These are phyloP conservation scores for Anthostomella pinea DNA, from an alignment of 2,329 filamentous ascomycete species.

Conservation along the genomic window DNA sequence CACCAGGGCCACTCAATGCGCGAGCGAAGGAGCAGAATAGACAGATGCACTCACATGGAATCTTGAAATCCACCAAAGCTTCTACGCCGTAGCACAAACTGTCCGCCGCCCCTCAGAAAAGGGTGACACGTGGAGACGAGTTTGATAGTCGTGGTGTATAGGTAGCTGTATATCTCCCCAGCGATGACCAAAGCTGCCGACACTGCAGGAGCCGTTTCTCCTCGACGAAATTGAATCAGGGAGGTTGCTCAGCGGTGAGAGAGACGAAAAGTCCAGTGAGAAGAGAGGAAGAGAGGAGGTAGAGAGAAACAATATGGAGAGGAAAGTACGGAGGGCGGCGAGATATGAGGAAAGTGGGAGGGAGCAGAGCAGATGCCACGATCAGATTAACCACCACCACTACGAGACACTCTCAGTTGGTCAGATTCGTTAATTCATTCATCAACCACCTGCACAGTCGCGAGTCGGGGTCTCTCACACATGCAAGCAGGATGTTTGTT, in stretches of 20 bases:
- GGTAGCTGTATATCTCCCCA: constrained; percentile 12
- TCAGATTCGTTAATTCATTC: constrained; percentile 4
- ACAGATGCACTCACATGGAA: constrained; percentile 16
- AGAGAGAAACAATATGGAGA: constrained; percentile 17
- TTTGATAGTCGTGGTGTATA: constrained; percentile 12
- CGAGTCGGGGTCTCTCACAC: constrained; percentile 1
- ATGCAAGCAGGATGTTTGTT: too few species aligned
- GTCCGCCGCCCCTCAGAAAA: constrained; percentile 20
- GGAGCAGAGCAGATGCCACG: constrained; percentile 24
- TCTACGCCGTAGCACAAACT: constrained; percentile 19
- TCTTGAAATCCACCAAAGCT: neutral
- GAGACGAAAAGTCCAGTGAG: constrained; percentile 12
- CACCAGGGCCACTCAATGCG: too few species aligned
- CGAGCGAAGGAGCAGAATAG: constrained; percentile 12
- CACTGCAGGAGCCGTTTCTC: neutral
- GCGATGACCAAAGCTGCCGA: constrained; percentile 10
- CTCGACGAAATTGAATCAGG: constrained; percentile 2
- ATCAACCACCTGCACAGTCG: too few species aligned
- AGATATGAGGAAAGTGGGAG: constrained; percentile 29
- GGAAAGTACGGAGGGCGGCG: constrained; percentile 26
- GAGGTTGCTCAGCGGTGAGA: constrained; percentile 10
- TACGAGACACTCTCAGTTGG: constrained; percentile 14
- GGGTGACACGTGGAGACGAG: constrained; percentile 24
- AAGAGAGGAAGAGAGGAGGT: constrained; percentile 15
- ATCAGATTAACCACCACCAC: constrained; percentile 26